Base-by-base conservation (phyloP, 2,329 filamentous ascomycete species). In the Ampelomyces quisqualis region DNA sequence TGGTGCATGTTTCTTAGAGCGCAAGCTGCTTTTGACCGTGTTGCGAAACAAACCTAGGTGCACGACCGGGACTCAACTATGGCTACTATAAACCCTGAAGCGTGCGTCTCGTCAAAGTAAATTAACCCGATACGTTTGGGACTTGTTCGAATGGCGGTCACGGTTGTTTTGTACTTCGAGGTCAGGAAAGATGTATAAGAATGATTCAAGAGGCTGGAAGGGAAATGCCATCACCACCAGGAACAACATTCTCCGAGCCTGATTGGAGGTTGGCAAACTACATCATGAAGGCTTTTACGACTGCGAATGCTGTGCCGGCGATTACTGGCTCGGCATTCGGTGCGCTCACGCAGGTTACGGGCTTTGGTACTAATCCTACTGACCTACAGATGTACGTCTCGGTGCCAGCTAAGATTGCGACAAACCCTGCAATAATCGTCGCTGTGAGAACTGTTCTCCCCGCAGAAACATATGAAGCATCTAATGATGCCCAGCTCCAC, bases 351-450 rank as follows among this genome's bases (percentile, higher is more conserved):
- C 60, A 69, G 30, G 69, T 77, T 38, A 63, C 61, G 5, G 55
- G 63, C 47, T 76, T 72, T 34, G 73, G 73, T 9, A 51, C 46
- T 24, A 61, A 62, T 21, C 70, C 73, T 5, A 73, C 70, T 13
- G 73, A 73, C 36, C 71, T 77, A 2, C 64, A 71, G 20, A 79
- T 81, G 67, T 76, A 76, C 66, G 75, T 81, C 42, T 71, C 70
- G 17, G 71, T 74, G 22, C 72, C 72, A 0, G 54, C 58, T 3
- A 71, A 68, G 40, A 62, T 75, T 18, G 66, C 71, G 1, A 30
- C 67, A 1, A 73, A 64, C 8, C 77, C 79, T 0, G 72, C 75
- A 2, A 70, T 82, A 34, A 67, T 81, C 9, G 76, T 81, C 22
- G 79, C 75, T 4, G 58, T 66, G 23, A 75, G 81, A 67, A 77